Evolutionary conservation across 2,329 filamentous ascomycete species (phyloP).

Genomic region (Elsinoe australis): DNA sequence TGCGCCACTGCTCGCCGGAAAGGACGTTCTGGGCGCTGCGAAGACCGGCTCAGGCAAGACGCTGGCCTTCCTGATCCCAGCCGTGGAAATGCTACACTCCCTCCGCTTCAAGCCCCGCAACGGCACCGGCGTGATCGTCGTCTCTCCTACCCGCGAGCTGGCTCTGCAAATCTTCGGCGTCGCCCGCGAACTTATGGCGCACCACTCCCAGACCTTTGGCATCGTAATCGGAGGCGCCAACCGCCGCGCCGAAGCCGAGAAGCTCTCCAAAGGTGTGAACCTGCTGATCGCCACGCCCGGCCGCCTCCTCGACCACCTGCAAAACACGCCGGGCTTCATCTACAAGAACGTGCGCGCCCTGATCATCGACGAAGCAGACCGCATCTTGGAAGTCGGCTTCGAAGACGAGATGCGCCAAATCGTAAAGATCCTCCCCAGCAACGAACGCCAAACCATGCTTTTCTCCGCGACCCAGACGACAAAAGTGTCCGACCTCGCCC

Average conservation of each 20-base stretch:
- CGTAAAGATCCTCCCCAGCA: conserved; percentile 82
- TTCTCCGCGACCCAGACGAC: conserved; percentile 98
- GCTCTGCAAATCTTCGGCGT: conserved; percentile 96
- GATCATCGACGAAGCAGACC: conserved; percentile 93
- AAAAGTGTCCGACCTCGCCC: conserved; percentile 92
- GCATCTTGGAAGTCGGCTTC: conserved; percentile 94
- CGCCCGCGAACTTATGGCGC: conserved; percentile 81
- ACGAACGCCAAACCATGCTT: conserved; percentile 90
- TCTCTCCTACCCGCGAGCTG: conserved; percentile 87
- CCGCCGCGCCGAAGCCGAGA: conserved; percentile 80
- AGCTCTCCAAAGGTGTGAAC: conserved; percentile 90
- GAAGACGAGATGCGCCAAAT: conserved; percentile 98
- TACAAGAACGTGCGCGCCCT: conserved; percentile 91
- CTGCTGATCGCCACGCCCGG: conserved; percentile 90
- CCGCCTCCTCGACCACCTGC: conserved; percentile 83
- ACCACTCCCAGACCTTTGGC: conserved; percentile 90
- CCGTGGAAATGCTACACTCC: conserved; percentile 83
- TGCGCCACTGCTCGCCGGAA: conserved; percentile 77
- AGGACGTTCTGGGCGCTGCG: conserved; percentile 87
- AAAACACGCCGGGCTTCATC: conserved; percentile 80
- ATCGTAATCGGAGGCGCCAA: conserved; percentile 97
- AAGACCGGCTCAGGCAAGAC: conserved; percentile 98
- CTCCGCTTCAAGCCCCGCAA: conserved; percentile 93
- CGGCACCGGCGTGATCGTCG: conserved; percentile 81
- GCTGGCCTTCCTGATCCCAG: conserved; percentile 85